phyloP scores from a whole-genome alignment of 2,329 filamentous ascomycete genomes.

The Xylariomycetidae sp. region DNA sequence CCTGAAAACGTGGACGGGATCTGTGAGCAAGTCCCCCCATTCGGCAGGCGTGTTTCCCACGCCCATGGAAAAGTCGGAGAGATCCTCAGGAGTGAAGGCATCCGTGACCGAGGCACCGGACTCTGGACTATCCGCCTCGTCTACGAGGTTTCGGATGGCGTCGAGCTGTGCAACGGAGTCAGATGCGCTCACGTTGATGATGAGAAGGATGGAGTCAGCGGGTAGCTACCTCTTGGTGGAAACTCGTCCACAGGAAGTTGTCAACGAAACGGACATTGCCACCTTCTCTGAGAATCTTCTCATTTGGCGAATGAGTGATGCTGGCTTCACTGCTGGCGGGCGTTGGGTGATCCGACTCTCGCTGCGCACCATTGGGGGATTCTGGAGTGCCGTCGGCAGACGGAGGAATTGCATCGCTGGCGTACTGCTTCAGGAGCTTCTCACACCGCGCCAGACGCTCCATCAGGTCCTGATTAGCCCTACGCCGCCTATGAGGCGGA shows the following conservation, averaged over 20 bases:
- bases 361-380: too few relatives aligned
- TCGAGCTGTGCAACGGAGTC: slow-evolving; percentile 6
- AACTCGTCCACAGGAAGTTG: slow-evolving; percentile 12
- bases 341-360: too few relatives aligned
- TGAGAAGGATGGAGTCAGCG: background rate
- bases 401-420: slow-evolving; percentile 1
- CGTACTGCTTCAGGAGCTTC: slow-evolving; percentile 14
- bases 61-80: slow-evolving; percentile 10
- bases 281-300: slow-evolving; percentile 12
- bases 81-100: slow-evolving; percentile 10
- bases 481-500: slow-evolving; percentile 12
- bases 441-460: slow-evolving; percentile 15
- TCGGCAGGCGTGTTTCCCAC: slow-evolving; percentile 9
- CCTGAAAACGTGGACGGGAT: slow-evolving; percentile 37
- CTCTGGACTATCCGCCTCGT: slow-evolving; percentile 9
- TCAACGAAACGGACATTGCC: slow-evolving; percentile 14
- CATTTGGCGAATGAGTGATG: background rate
- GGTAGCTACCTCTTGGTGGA: slow-evolving; percentile 11
- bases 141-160: slow-evolving; percentile 12
- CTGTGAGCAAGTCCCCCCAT: slow-evolving; percentile 12
- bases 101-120: slow-evolving; percentile 4
- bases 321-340: background rate
- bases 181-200: background rate
- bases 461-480: slow-evolving; percentile 14
- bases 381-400: background rate